Conservation (phyloP, 345 rosid genomes). For the Eucalyptus viminalis region DNA sequence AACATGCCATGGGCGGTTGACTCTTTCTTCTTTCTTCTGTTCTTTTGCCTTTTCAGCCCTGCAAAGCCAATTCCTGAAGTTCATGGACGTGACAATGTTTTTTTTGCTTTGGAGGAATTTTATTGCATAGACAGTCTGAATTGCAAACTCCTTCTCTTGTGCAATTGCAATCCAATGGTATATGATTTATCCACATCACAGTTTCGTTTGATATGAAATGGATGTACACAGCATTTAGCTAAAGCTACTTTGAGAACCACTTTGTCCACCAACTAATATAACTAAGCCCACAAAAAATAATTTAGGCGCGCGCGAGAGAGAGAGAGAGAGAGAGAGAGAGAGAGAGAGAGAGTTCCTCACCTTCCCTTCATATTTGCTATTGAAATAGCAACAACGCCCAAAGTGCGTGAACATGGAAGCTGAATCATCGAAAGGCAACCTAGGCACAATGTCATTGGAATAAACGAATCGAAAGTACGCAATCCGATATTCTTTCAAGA, state of each 20-base stretch:
- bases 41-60: background rate
- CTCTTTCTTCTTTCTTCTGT: background rate
- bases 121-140: background rate
- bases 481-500: conserved; percentile 12
- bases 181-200: background rate
- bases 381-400: conserved; percentile 46
- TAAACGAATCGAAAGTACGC: conserved; percentile 53
- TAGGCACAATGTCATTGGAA: conserved; percentile 41
- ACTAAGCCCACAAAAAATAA: background rate
- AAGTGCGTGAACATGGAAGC: conserved; percentile 39
- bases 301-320: background rate
- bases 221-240: background rate
- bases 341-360: background rate
- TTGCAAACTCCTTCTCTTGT: background rate
- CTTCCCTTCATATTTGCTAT: conserved; percentile 38
- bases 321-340: background rate
- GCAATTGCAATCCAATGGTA: background rate
- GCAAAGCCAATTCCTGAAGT: background rate
- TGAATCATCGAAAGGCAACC: conserved; percentile 42
- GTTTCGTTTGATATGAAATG: too few relatives aligned
- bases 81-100: background rate
- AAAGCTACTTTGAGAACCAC: background rate
- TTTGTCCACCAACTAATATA: background rate
- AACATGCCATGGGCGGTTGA: background rate
- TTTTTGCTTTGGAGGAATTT: background rate